Evolutionary conservation across 2,329 filamentous ascomycete genomes (phyloP).

Genomic region (Incumbomyces lentus): DNA sequence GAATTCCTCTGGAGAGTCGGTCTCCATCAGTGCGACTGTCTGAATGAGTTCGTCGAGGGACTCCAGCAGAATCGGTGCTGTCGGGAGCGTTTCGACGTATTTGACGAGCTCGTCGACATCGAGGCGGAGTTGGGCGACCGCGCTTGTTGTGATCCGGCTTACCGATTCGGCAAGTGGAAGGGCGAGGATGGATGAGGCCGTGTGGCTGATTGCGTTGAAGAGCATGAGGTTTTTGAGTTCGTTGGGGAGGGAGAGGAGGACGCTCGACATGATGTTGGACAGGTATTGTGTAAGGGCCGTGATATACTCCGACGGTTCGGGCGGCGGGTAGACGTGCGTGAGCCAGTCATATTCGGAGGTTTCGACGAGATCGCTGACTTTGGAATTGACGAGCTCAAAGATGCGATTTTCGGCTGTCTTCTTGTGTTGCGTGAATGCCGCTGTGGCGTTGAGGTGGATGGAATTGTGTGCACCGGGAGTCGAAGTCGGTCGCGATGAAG

Average conservation of each 20-base stretch:
- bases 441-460: conserved; percentile 58
- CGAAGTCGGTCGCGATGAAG: conserved; percentile 65
- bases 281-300: conserved; percentile 87
- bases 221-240: conserved; percentile 98
- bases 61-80: conserved; percentile 77
- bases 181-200: conserved; percentile 65
- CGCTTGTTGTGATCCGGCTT: conserved; percentile 76
- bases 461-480: conserved; percentile 60
- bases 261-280: conserved; percentile 92
- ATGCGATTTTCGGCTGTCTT: conserved; percentile 96
- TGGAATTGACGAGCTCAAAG: conserved; percentile 95
- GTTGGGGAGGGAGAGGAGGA: conserved; percentile 79
- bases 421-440: conserved; percentile 78
- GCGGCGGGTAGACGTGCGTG: conserved; percentile 45
- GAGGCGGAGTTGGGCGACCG: conserved; percentile 66
- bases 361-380: conserved; percentile 94
- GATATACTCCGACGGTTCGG: conserved; percentile 85
- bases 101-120: conserved; percentile 75
- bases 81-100: conserved; percentile 70
- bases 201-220: conserved; percentile 88
- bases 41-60: conserved; percentile 90
- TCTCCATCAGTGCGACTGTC: conserved; percentile 77
- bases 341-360: conserved; percentile 95
- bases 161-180: conserved; percentile 70
- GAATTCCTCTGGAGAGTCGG: conserved; percentile 90